These are phyloP conservation scores for Stemphylium vesicarium DNA, from an alignment of 2,329 filamentous ascomycete species.

Conservation along the genomic window DNA sequence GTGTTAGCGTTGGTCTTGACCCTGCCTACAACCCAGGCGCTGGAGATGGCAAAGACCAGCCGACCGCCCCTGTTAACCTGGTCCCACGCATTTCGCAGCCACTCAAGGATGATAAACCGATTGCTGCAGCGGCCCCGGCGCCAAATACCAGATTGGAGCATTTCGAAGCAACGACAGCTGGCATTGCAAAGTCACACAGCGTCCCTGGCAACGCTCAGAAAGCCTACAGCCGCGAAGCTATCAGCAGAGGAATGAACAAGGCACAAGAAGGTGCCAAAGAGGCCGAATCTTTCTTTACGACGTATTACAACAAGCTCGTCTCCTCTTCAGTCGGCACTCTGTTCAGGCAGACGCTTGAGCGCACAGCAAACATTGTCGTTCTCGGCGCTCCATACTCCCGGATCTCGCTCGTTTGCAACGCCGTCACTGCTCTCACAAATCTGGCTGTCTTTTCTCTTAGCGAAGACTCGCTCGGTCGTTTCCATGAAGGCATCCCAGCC, in stretches of 20 bases:
- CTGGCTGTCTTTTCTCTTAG: constrained; percentile 75
- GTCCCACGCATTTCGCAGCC: constrained; percentile 59
- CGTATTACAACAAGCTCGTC: constrained; percentile 37
- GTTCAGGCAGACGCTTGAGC: constrained; percentile 73
- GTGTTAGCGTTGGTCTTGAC: constrained; percentile 63
- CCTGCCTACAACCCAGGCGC: constrained; percentile 29
- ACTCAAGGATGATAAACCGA: constrained; percentile 53
- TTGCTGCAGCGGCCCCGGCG: constrained; percentile 52
- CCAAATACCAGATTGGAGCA: constrained; percentile 45
- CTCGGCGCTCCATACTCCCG: constrained; percentile 77
- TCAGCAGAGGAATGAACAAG: constrained; percentile 42
- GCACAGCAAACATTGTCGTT: constrained; percentile 69
- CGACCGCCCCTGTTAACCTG: constrained; percentile 48
- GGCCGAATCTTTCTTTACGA: constrained; percentile 31
- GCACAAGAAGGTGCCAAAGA: constrained; percentile 39
- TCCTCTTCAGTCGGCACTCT: constrained; percentile 65
- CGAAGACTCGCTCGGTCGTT: constrained; percentile 85
- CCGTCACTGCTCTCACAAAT: constrained; percentile 70
- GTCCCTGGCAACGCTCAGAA: constrained; percentile 42
- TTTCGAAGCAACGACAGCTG: constrained; percentile 41
- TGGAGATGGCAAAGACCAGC: constrained; percentile 20
- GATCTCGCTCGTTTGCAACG: constrained; percentile 50
- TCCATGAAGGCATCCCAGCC: constrained; percentile 77
- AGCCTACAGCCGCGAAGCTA: constrained; percentile 44
- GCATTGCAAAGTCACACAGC: constrained; percentile 53